These are phyloP conservation scores for Grosmannia clavigera DNA, from an alignment of 2,329 filamentous ascomycete genomes.

Conservation along the genomic window DNA sequence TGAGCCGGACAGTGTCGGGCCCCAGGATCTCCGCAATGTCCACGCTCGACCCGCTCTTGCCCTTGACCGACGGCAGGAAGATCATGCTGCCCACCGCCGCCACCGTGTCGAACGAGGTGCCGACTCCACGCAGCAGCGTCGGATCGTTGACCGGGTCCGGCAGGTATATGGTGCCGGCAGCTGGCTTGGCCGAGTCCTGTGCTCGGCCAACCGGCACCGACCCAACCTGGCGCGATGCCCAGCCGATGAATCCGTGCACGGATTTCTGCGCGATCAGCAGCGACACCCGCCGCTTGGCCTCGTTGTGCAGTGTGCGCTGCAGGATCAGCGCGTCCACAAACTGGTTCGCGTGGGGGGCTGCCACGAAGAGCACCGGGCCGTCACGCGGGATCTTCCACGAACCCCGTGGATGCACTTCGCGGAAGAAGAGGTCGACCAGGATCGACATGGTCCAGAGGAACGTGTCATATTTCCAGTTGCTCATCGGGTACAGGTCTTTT, in stretches of 20 bases:
- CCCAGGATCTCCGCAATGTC: slow-evolving; percentile 75
- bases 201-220: slow-evolving; percentile 88
- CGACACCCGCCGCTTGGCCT: slow-evolving; percentile 78
- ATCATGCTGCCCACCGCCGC: slow-evolving; percentile 72
- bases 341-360: slow-evolving; percentile 94
- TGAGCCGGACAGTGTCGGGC: slow-evolving; percentile 70
- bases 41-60: slow-evolving; percentile 60
- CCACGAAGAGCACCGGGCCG: slow-evolving; percentile 88
- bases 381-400: slow-evolving; percentile 87
- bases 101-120: slow-evolving; percentile 68
- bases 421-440: slow-evolving; percentile 91
- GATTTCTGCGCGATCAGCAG: slow-evolving; percentile 94
- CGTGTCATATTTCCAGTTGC: slow-evolving; percentile 62
- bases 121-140: slow-evolving; percentile 64
- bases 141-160: slow-evolving; percentile 80
- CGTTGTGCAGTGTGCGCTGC: slow-evolving; percentile 77
- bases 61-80: slow-evolving; percentile 75
- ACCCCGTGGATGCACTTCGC: slow-evolving; percentile 87
- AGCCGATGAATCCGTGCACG: slow-evolving; percentile 85
- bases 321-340: slow-evolving; percentile 93
- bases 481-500: slow-evolving; percentile 52
- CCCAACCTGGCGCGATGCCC: slow-evolving; percentile 71
- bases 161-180: slow-evolving; percentile 69
- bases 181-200: slow-evolving; percentile 75
- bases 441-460: slow-evolving; percentile 70